Evolutionary conservation across 2,329 filamentous ascomycete species (phyloP), one percentile per base, ranked within the genome.

Genomic region (Botrytis hyacinthi): DNA sequence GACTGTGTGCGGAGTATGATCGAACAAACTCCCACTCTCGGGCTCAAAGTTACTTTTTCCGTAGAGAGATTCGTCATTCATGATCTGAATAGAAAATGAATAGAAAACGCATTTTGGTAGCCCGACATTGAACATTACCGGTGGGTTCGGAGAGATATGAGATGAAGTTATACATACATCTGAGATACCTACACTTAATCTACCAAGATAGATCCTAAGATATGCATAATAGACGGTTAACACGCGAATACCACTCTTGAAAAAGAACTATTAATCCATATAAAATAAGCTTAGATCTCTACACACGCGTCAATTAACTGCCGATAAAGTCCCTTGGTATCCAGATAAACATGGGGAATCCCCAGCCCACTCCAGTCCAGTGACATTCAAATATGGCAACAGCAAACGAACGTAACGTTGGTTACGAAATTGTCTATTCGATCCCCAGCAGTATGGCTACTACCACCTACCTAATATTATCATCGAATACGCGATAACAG

Each of bases 321-420:
- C 60, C 35, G 60, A 42, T 42, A 40, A 62, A 40, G 3, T 29
- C 14, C 51, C 51, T 29, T 18, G 51, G n/a, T 29, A 62, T n/a
- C 60, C 60, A 62, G 60, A 62, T 62, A 62, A 40, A 62, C 35
- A 62, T 42, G 60, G 60, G 60, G 60, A 57, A 62, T 62, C 60
- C 26, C 51, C 51, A 57, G 51, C 26, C 51, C 51, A 29, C 26
- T 62, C 35, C 60, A 40, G 35, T 62, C 60, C 60, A 62, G 60
- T 40, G 60, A 62, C 60, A 42, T 40, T 26, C 60, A 40, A 37
- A 40, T 2, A 16, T 35, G 59, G 10, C 26, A 61, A 18, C 37
- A 26, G 32, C 35, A n/a, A 62, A 42, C 59, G 5, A 62, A 62
- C 59, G 10, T 35, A 61, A n/a, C 59, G 35, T n/a, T 61, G 32